A percentile compares a stretch with the other conserved stretches of the same genome.
phyloP scores from a whole-genome alignment of 2,329 filamentous ascomycete genomes.

The Sclerotinia borealis region DNA sequence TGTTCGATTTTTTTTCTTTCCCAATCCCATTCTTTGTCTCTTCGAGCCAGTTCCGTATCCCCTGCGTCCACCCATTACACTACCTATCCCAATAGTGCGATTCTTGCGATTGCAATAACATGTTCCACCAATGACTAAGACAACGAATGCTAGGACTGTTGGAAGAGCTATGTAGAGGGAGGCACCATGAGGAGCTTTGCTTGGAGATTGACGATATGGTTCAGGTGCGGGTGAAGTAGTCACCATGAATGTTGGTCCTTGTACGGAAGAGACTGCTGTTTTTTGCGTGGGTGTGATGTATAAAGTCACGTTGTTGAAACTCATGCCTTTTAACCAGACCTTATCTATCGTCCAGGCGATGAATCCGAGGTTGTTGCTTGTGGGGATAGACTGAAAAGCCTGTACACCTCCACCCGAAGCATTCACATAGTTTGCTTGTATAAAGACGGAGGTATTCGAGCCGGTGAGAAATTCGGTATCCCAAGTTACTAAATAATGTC shows the following conservation, averaged over 20 bases:
- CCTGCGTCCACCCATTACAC: constrained; percentile 28
- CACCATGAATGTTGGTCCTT: constrained; percentile 25
- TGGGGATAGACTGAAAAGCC: constrained; percentile 26
- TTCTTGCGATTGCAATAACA: constrained; percentile 27
- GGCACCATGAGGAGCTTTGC: constrained; percentile 21
- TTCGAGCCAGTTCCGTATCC: constrained; percentile 29
- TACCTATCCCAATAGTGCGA: constrained; percentile 28
- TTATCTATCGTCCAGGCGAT: constrained; percentile 25
- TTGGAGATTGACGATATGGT: constrained; percentile 20
- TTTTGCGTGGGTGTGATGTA: constrained; percentile 23
- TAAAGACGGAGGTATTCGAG: constrained; percentile 24
- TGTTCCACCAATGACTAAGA: constrained; percentile 23
- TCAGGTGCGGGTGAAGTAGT: constrained; percentile 18
- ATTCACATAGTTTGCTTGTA: constrained; percentile 30
- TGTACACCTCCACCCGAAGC: constrained; percentile 23
- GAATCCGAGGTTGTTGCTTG: constrained; percentile 21
- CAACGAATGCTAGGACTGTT: constrained; percentile 24
- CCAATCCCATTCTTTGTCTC: constrained; percentile 26
- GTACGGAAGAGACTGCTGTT: constrained; percentile 11
- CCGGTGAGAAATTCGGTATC: constrained; percentile 24
- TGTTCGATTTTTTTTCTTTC: constrained; percentile 18
- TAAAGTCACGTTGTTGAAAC: constrained; percentile 27
- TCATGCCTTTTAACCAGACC: constrained; percentile 21
- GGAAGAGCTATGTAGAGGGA: constrained; percentile 30
- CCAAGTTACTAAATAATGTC: constrained; percentile 28